Conservation (phyloP, 2,329 filamentous ascomycete genomes). For the Blastomyces parvus region DNA sequence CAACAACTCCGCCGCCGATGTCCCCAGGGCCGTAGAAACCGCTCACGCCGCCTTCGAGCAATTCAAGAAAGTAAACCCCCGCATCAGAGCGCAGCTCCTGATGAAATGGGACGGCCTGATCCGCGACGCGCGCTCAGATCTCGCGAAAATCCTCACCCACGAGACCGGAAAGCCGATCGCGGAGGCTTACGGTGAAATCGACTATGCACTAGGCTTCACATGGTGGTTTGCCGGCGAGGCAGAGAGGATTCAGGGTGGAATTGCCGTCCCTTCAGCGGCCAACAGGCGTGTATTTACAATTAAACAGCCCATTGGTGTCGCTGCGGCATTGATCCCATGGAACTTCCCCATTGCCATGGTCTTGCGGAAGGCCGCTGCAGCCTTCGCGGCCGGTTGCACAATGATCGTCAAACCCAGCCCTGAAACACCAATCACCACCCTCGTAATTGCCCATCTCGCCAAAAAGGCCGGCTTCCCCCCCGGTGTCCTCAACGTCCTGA, state of each 20-base stretch:
- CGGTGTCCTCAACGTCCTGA: slow-evolving; percentile 29
- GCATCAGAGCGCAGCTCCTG: slow-evolving; percentile 52
- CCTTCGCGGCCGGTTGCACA: slow-evolving; percentile 33
- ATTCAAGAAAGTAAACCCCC: slow-evolving; percentile 52
- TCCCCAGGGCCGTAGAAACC: slow-evolving; percentile 50
- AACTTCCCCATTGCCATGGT: slow-evolving; percentile 78
- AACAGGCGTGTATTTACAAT: slow-evolving; percentile 68
- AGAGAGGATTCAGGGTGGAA: slow-evolving; percentile 62
- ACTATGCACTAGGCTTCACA: slow-evolving; percentile 65
- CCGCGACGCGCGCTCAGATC: slow-evolving; percentile 54
- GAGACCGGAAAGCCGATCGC: slow-evolving; percentile 81
- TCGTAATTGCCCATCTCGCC: slow-evolving; percentile 27
- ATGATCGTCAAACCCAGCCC: slow-evolving; percentile 31
- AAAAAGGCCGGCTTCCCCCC: slow-evolving; percentile 29
- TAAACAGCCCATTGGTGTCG: slow-evolving; percentile 77
- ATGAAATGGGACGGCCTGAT: slow-evolving; percentile 58
- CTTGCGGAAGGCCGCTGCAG: slow-evolving; percentile 27
- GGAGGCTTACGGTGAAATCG: slow-evolving; percentile 62
- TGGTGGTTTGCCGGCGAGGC: slow-evolving; percentile 79
- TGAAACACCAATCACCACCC: slow-evolving; percentile 28
- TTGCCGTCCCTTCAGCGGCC: slow-evolving; percentile 58
- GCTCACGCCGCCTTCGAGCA: slow-evolving; percentile 52
- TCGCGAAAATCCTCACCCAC: slow-evolving; percentile 75
- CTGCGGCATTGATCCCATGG: slow-evolving; percentile 77
- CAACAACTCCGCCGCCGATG: slow-evolving; percentile 47